Base-by-base conservation (phyloP, 441 rosid species). In the Syzygium syzygioides region DNA sequence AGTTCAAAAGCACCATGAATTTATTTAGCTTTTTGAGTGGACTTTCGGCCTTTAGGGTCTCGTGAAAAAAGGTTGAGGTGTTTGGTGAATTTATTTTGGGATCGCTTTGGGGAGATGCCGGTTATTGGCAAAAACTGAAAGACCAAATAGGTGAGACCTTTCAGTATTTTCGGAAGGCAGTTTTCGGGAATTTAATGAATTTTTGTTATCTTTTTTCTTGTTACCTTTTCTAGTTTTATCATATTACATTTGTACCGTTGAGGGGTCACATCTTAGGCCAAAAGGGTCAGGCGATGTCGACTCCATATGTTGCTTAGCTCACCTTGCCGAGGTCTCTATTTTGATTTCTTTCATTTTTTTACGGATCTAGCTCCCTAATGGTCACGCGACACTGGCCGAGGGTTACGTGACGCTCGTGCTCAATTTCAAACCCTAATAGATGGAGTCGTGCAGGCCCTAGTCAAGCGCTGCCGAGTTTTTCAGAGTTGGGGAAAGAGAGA, bases 381-480 rank as follows among this genome's bases (percentile, higher is more conserved):
- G 66, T 26, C 66, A 12, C 14, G 30, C 3, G 15, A 26, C 66
- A 59, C 2, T 12, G 7, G 30, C 28, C 30, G 8, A 59, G 66
- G 66, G 66, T 59, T 59, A 14, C 30, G 5, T 26, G 30, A 26
- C 3, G 30, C 12, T 3, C 1, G 7, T 37, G 80, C 80, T 71
- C 15, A 71, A 71, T 37, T 37, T 71, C 26, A 14, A 71, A 4
- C 66, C 8, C 26, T 68, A 34, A 34, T 32, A 32, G 14, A 68
- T 4, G 11, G 25, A 32, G 5, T 13, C 4, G 48, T 10, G 13
- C 79, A 34, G 34, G 14, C 23, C 14, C 9, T 1, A 9, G 45
- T 5, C 14, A 3, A 32, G 12, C 14, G 5, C 3, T 0, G 14
- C 5, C 20, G 4, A 19, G 48, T 1, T n/a, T n/a, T 68, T 25